Evolutionary conservation across 2,329 filamentous ascomycete species (phyloP).

Genomic region (Rutstroemia sp.): DNA sequence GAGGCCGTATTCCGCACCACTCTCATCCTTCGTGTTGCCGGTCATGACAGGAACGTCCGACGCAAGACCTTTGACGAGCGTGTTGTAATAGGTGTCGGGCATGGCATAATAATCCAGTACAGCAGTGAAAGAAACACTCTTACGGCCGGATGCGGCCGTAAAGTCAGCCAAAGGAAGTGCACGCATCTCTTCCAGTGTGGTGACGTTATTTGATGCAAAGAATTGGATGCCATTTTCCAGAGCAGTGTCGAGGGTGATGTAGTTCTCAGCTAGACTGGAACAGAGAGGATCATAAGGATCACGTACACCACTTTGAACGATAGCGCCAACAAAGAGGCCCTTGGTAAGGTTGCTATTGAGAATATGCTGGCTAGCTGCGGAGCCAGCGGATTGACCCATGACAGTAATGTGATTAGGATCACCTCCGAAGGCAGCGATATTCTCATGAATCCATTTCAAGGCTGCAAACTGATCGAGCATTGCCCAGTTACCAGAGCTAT

Average conservation of each 20-base stretch:
- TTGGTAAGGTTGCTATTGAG: slow-evolving; percentile 25
- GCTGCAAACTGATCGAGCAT: slow-evolving; percentile 53
- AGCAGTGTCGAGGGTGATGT: slow-evolving; percentile 11
- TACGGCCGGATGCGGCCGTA: not conserved
- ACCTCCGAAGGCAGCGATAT: slow-evolving; percentile 48
- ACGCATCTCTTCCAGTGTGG: slow-evolving; percentile 15
- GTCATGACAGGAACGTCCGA: slow-evolving; percentile 33
- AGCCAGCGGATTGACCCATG: slow-evolving; percentile 37
- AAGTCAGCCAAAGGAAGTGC: not conserved
- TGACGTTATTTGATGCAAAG: slow-evolving; percentile 15
- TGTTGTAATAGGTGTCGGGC: slow-evolving; percentile 17
- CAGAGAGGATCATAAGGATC: slow-evolving; percentile 24
- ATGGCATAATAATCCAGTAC: slow-evolving; percentile 21
- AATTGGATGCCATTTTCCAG: slow-evolving; percentile 10
- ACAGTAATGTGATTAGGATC: slow-evolving; percentile 33
- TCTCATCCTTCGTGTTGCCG: slow-evolving; percentile 24
- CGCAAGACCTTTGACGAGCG: slow-evolving; percentile 18
- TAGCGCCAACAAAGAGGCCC: slow-evolving; percentile 23
- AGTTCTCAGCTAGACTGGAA: slow-evolving; percentile 18
- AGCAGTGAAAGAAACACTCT: slow-evolving; percentile 4
- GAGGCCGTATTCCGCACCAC: slow-evolving; percentile 26
- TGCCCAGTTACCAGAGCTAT: slow-evolving; percentile 34
- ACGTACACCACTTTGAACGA: slow-evolving; percentile 25
- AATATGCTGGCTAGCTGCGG: slow-evolving; percentile 34
- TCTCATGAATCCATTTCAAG: slow-evolving; percentile 50